phyloP scores from a whole-genome alignment of 768 basidiomycete species.

The Tricholoma sp. region DNA sequence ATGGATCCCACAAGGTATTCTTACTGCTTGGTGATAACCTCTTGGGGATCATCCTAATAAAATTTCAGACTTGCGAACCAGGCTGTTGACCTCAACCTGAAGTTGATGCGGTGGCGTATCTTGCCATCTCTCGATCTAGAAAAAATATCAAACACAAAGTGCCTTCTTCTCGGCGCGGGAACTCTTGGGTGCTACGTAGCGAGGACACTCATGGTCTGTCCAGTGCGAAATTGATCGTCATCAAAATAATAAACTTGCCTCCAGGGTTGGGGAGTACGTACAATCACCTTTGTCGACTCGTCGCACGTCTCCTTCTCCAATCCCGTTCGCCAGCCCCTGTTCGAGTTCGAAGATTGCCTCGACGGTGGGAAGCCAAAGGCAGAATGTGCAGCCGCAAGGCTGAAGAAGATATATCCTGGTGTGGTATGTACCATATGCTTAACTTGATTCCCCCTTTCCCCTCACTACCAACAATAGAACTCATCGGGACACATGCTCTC shows the following conservation, averaged over 20 bases:
- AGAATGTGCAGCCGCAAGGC: constrained; percentile 74
- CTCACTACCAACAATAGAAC: constrained; percentile 44
- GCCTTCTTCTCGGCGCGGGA: constrained; percentile 89
- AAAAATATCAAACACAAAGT: constrained; percentile 72
- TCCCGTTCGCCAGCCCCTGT: constrained; percentile 94
- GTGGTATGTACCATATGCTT: constrained; percentile 51
- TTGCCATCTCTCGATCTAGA: constrained; percentile 86
- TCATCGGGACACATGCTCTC: constrained; percentile 72
- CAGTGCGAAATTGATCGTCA: not conserved
- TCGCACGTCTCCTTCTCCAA: constrained; percentile 93
- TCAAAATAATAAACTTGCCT: not conserved
- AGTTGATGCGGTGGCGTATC: constrained; percentile 97
- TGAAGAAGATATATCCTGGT: constrained; percentile 90
- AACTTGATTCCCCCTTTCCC: not conserved
- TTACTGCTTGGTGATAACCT: not conserved
- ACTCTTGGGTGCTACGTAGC: constrained; percentile 97
- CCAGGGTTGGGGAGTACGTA: constrained; percentile 94
- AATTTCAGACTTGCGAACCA: constrained; percentile 77
- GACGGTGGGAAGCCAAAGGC: constrained; percentile 94
- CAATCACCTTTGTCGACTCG: constrained; percentile 90
- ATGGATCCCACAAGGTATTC: constrained; percentile 84
- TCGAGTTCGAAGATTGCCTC: constrained; percentile 91
- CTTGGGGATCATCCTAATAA: not conserved
- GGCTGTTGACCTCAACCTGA: constrained; percentile 96
- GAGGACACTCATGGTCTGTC: constrained; percentile 77